Evolutionary conservation across 2,329 filamentous ascomycete species (phyloP).

Genomic region (Helotiales sp.): DNA sequence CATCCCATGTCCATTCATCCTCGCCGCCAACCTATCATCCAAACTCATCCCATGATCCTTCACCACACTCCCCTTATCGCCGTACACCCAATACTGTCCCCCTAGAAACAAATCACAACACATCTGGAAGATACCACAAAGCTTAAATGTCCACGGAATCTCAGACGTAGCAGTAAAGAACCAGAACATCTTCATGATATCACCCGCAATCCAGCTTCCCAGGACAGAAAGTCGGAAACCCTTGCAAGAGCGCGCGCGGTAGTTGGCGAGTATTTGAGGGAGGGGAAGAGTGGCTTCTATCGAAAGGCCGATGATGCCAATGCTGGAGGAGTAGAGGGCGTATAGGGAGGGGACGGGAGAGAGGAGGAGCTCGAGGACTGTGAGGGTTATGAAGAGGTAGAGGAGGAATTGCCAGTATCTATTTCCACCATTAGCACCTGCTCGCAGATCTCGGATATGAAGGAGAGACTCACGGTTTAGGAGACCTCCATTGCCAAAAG

Average conservation of each 20-base stretch:
- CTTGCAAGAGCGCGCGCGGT: conserved; percentile 67
- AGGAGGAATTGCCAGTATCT: conserved; percentile 78
- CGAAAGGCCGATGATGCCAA: conserved; percentile 74
- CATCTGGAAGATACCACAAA: conserved; percentile 81
- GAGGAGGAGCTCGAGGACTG: conserved; percentile 67
- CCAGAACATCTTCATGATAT: conserved; percentile 86
- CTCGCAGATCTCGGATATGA: neutral
- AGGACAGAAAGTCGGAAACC: conserved; percentile 77
- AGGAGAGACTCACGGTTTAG: conserved; percentile 54
- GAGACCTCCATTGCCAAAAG: conserved; percentile 81
- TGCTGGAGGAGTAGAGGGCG: conserved; percentile 61
- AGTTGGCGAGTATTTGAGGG: conserved; percentile 75
- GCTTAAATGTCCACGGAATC: conserved; percentile 78
- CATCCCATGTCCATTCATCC: conserved; percentile 12
- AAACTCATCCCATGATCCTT: conserved; percentile 24
- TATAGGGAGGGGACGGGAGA: conserved; percentile 59
- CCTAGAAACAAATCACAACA: conserved; percentile 74
- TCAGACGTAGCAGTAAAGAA: conserved; percentile 71
- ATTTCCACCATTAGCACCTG: conserved; percentile 4
- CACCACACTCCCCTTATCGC: conserved; percentile 34
- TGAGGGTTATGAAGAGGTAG: conserved; percentile 63
- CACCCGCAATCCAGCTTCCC: conserved; percentile 75
- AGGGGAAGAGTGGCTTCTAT: conserved; percentile 81
- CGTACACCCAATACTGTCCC: conserved; percentile 72
- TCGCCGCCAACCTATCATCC: neutral